phyloP scores from a whole-genome alignment of 192 early-diverging fungal species.

The Coemansia sp. region DNA sequence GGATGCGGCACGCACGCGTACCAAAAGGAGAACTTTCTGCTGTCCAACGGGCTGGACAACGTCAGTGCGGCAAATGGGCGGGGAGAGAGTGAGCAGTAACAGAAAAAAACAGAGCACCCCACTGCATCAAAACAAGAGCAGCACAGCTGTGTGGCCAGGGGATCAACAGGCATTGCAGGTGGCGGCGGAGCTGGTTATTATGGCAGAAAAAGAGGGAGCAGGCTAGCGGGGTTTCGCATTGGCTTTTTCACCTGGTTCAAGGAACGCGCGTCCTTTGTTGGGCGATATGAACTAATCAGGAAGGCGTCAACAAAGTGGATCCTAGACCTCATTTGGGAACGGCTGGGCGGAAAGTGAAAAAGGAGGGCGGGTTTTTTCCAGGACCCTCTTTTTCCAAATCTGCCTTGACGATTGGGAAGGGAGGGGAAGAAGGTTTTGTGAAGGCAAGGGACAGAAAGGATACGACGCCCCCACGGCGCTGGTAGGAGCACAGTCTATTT shows the following conservation, averaged over 20 bases:
- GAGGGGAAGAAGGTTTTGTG: not conserved
- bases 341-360: not conserved
- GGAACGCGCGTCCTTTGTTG: not conserved
- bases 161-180: not conserved
- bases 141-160: not conserved
- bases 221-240: not conserved
- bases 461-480: not conserved
- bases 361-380: not conserved
- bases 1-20: not conserved
- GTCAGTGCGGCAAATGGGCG: conserved; percentile 4
- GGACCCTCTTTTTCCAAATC: not conserved
- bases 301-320: conserved; percentile 2
- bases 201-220: not conserved
- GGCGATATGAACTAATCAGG: not conserved
- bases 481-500: not conserved
- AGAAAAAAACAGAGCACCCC: not conserved
- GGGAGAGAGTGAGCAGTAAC: conserved; percentile 2
- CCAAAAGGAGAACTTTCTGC: not conserved
- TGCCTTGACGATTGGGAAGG: not conserved
- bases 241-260: not conserved
- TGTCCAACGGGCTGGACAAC: not conserved
- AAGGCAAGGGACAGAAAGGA: not conserved
- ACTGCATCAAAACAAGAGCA: not conserved
- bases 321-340: not conserved
- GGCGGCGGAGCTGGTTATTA: not conserved